phyloP scores from a whole-genome alignment of 2,329 filamentous ascomycete genomes.

The Aspergillus chevalieri region DNA sequence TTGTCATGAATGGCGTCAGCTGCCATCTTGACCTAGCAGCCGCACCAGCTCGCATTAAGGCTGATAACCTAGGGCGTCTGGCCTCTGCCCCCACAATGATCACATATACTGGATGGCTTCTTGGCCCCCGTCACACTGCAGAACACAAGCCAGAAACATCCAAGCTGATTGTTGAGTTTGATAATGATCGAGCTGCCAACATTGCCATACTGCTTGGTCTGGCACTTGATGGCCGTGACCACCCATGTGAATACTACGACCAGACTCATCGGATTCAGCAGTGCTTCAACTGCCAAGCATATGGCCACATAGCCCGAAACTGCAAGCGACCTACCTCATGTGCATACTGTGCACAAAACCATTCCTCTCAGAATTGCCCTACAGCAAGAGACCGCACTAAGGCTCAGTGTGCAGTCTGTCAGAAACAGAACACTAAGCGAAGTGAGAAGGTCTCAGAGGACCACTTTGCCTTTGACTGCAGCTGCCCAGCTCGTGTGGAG shows the following conservation, averaged over 20 bases:
- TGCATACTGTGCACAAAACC: neutral
- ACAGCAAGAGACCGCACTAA: neutral
- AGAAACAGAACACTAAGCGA: neutral
- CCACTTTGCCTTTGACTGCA: neutral
- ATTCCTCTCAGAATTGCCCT: neutral
- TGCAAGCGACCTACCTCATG: neutral
- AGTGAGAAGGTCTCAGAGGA: neutral
- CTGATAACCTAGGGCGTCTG: too few species aligned
- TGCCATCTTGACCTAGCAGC: too few species aligned
- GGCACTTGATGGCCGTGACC: neutral
- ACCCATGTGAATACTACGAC: neutral
- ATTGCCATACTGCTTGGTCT: neutral
- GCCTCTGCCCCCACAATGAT: too few species aligned
- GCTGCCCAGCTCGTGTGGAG: neutral
- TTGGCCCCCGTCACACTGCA: too few species aligned
- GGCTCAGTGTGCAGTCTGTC: neutral
- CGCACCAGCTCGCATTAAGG: too few species aligned
- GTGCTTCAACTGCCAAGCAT: constrained; percentile 1
- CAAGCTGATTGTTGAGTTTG: too few species aligned
- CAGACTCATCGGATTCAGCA: neutral
- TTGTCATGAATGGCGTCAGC: too few species aligned
- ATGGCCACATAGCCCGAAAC: neutral
- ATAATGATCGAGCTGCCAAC: neutral
- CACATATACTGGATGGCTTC: too few species aligned
- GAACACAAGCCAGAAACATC: too few species aligned